These are phyloP conservation scores for Termitomyces sp. DNA, from an alignment of 768 basidiomycete genomes.

Conservation along the genomic window DNA sequence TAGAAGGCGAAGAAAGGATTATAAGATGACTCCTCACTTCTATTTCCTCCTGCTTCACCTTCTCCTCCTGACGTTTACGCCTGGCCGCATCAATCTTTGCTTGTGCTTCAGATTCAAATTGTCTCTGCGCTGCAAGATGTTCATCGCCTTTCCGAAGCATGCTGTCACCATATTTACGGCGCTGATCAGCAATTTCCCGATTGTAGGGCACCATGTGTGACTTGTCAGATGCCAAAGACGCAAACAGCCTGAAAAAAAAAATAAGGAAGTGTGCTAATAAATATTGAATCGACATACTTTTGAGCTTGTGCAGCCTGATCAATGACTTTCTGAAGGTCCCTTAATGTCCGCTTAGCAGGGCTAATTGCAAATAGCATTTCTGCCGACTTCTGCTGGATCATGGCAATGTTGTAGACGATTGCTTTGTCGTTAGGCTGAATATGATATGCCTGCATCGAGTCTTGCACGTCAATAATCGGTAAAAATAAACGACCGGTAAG, in stretches of 20 bases:
- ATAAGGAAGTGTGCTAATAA: neutral
- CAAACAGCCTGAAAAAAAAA: constrained; percentile 62
- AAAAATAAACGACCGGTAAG: neutral
- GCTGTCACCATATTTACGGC: constrained; percentile 85
- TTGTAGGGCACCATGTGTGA: constrained; percentile 75
- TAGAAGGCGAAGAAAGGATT: neutral
- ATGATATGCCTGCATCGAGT: constrained; percentile 66
- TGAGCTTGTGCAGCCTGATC: constrained; percentile 84
- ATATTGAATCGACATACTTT: constrained; percentile 47
- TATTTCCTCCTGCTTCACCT: constrained; percentile 54
- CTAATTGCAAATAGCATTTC: constrained; percentile 80
- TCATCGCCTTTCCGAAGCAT: constrained; percentile 81
- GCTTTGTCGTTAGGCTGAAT: constrained; percentile 88
- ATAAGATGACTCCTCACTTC: constrained; percentile 54
- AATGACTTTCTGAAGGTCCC: constrained; percentile 75
- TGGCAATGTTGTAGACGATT: constrained; percentile 91
- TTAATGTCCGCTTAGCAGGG: constrained; percentile 73
- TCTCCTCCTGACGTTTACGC: constrained; percentile 77
- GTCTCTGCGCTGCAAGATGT: constrained; percentile 68
- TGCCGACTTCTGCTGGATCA: constrained; percentile 96
- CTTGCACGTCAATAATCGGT: constrained; percentile 1
- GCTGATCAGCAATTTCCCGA: constrained; percentile 83
- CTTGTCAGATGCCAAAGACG: constrained; percentile 73
- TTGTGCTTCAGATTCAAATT: constrained; percentile 67
- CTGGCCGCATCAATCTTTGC: constrained; percentile 76